These are phyloP conservation scores for Golubevia pallescens DNA, from an alignment of 1,284 basidiomycete genomes.

Conservation along the genomic window DNA sequence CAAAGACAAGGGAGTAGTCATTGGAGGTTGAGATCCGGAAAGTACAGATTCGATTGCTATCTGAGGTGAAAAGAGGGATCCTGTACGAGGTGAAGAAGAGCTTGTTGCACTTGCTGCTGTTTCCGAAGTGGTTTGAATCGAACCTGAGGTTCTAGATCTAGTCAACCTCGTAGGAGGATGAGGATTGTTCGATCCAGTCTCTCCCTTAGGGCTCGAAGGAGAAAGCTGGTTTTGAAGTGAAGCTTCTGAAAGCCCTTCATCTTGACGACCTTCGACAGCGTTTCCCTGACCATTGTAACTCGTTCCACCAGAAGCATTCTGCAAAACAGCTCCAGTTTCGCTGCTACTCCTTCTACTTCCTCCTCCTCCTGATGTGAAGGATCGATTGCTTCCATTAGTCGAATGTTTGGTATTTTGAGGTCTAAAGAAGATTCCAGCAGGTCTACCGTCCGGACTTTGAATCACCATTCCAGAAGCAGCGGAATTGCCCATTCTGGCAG, in stretches of 20 bases:
- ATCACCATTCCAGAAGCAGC: conserved; percentile 87
- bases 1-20: conserved; percentile 29
- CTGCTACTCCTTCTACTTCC: neutral
- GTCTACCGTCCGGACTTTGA: conserved; percentile 88
- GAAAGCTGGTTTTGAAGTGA: neutral
- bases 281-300: neutral
- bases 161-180: neutral
- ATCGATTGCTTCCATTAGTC: neutral
- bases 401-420: conserved; percentile 66
- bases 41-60: conserved; percentile 43
- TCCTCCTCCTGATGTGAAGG: neutral
- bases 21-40: conserved; percentile 20
- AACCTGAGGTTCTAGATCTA: neutral
- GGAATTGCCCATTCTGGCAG: conserved; percentile 73
- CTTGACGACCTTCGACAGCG: neutral
- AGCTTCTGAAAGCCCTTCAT: neutral
- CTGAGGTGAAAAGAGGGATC: conserved; percentile 43
- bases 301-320: neutral
- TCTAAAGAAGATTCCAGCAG: conserved; percentile 92
- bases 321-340: neutral
- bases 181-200: neutral
- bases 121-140: neutral
- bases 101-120: too few relatives aligned
- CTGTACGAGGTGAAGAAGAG: conserved; percentile 3
- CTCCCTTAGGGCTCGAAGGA: neutral